Evolutionary conservation across 371 early-diverging fungal genomes (phyloP).

Genomic region (Mortierella sp.): DNA sequence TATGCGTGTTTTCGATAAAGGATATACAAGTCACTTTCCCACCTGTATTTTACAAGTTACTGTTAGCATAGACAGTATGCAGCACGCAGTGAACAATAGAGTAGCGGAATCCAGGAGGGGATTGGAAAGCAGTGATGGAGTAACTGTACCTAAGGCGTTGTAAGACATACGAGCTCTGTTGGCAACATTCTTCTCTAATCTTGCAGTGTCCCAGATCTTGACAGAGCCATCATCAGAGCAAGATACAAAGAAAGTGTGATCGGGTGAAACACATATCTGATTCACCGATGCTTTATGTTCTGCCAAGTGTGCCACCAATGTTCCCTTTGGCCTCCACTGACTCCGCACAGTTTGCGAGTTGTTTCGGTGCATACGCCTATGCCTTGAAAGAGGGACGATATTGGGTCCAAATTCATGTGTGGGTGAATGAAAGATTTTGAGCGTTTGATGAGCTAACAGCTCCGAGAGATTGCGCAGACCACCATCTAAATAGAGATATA

Average conservation of each 20-base stretch:
- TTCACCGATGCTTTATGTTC: constrained; percentile 90
- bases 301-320: constrained; percentile 82
- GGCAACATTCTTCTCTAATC: constrained; percentile 87
- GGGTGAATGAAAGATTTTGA: constrained; percentile 50
- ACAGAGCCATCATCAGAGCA: constrained; percentile 90
- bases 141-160: constrained; percentile 69
- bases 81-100: neutral
- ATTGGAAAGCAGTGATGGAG: neutral
- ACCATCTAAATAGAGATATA: constrained; percentile 33
- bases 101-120: neutral
- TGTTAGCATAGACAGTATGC: neutral
- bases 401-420: constrained; percentile 47
- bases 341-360: constrained; percentile 40
- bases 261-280: constrained; percentile 79
- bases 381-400: constrained; percentile 30
- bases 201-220: constrained; percentile 88
- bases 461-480: constrained; percentile 41
- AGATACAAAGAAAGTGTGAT: constrained; percentile 86
- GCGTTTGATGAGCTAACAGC: constrained; percentile 43
- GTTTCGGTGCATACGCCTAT: constrained; percentile 35
- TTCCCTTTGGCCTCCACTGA: constrained; percentile 61
- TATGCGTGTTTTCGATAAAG: constrained; percentile 85
- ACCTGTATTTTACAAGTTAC: constrained; percentile 57
- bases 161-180: constrained; percentile 85
- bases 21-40: constrained; percentile 83